phyloP scores from a whole-genome alignment of 2,329 filamentous ascomycete genomes.

The Fusarium fujikuroi region DNA sequence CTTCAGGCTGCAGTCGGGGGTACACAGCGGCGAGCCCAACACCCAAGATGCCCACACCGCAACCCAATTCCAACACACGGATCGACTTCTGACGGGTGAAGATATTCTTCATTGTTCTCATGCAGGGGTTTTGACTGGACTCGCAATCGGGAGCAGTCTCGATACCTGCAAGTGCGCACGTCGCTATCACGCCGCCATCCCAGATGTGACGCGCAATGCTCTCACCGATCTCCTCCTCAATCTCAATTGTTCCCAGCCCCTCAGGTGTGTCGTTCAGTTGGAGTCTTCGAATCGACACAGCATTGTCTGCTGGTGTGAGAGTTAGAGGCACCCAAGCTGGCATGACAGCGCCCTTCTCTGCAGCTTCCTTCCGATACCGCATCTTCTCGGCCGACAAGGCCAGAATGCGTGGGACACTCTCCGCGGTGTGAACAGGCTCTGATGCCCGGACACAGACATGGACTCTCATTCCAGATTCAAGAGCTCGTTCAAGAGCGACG shows the following conservation, averaged over 20 bases:
- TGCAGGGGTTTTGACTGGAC: slow-evolving; percentile 42
- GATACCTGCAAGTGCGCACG: slow-evolving; percentile 48
- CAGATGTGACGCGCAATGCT: slow-evolving; percentile 70
- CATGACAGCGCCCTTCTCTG: slow-evolving; percentile 54
- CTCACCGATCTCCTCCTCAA: slow-evolving; percentile 68
- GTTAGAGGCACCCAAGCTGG: slow-evolving; percentile 55
- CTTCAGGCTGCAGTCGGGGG: slow-evolving; percentile 30
- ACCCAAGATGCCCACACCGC: slow-evolving; percentile 66
- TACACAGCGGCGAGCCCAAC: slow-evolving; percentile 58
- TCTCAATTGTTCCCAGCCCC: slow-evolving; percentile 48
- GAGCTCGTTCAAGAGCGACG: slow-evolving; percentile 39
- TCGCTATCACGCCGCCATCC: slow-evolving; percentile 64
- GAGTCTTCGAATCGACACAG: slow-evolving; percentile 47
- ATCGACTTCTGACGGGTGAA: slow-evolving; percentile 46
- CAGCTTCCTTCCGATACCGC: slow-evolving; percentile 30
- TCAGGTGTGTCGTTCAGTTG: slow-evolving; percentile 39
- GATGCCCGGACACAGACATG: slow-evolving; percentile 46
- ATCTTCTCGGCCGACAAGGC: slow-evolving; percentile 32
- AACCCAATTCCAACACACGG: slow-evolving; percentile 65
- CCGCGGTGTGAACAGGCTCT: slow-evolving; percentile 42
- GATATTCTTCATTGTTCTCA: slow-evolving; percentile 47
- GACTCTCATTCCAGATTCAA: slow-evolving; percentile 41
- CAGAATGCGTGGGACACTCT: slow-evolving; percentile 43
- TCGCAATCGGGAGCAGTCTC: slow-evolving; percentile 43
- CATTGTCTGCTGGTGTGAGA: slow-evolving; percentile 32